A percentile compares a stretch with the other conserved stretches of the same genome.
Evolutionary conservation across 2,329 filamentous ascomycete genomes (phyloP).

Genomic region (Cercospora sp.): DNA sequence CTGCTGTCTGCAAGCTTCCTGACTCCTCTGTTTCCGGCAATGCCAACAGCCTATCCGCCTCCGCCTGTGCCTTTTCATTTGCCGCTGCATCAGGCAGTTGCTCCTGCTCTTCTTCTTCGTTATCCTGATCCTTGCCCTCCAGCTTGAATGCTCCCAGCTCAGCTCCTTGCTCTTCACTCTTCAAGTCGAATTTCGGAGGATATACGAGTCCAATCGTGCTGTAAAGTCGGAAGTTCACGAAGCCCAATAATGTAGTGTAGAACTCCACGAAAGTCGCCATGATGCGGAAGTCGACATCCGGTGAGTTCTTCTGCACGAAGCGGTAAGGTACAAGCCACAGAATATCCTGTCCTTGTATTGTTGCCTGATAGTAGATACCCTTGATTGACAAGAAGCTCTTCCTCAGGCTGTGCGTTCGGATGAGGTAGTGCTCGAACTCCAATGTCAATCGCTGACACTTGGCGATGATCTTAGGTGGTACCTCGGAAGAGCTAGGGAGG

Average conservation of each 20-base stretch:
- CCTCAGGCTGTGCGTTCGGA: conserved; percentile 82
- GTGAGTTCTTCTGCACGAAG: conserved; percentile 92
- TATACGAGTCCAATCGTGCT: conserved; percentile 90
- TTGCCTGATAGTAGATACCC: conserved; percentile 98
- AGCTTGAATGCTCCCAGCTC: conserved; percentile 90
- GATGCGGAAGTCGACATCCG: conserved; percentile 95
- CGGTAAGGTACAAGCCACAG: conserved; percentile 97
- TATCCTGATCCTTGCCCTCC: conserved; percentile 66
- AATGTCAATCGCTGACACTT: conserved; percentile 89
- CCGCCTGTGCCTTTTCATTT: conserved; percentile 49
- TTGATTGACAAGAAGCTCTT: conserved; percentile 99
- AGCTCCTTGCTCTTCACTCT: conserved; percentile 83
- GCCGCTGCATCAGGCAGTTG: conserved; percentile 32
- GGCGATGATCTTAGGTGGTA: conserved; percentile 93
- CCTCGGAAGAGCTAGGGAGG: conserved; percentile 82
- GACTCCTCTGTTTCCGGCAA: conserved; percentile 39
- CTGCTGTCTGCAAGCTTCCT: conserved; percentile 38
- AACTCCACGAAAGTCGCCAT: conserved; percentile 99
- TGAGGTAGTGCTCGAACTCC: conserved; percentile 98
- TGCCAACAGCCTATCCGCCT: conserved; percentile 48
- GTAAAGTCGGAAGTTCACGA: conserved; percentile 94
- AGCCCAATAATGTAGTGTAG: conserved; percentile 93
- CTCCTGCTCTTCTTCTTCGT: conserved; percentile 31
- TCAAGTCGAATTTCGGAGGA: conserved; percentile 86
- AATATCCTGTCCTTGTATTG: conserved; percentile 93